Percentiles rank a stretch among this genome's conserved stretches.
These are phyloP conservation scores for Mycena chlorophos DNA, from an alignment of 768 basidiomycete genomes.

Conservation along the genomic window DNA sequence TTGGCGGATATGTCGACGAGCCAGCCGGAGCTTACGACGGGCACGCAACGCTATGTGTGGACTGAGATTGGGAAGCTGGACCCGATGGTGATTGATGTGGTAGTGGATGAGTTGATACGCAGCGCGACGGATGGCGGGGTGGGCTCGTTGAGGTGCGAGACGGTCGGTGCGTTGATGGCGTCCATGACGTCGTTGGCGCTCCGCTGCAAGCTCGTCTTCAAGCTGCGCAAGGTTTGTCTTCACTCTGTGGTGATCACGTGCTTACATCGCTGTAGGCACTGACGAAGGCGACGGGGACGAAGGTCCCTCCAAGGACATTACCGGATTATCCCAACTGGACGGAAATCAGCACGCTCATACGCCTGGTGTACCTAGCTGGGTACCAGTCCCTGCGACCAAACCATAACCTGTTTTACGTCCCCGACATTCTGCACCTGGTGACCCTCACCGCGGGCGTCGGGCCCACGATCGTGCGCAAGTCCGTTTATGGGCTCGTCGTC, in stretches of 20 bases:
- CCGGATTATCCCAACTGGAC: constrained; percentile 75
- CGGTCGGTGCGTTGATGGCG: constrained; percentile 70
- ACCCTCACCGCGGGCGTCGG: constrained; percentile 79
- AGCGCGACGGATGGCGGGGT: constrained; percentile 83
- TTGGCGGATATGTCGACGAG: constrained; percentile 72
- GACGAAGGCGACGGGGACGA: constrained; percentile 63
- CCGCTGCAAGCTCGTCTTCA: constrained; percentile 74
- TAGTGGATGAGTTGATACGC: constrained; percentile 78
- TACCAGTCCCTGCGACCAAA: constrained; percentile 63
- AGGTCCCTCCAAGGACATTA: constrained; percentile 55
- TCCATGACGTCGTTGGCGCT: constrained; percentile 75
- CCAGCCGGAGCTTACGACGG: constrained; percentile 69
- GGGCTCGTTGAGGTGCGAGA: constrained; percentile 73
- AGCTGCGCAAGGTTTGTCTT: constrained; percentile 68
- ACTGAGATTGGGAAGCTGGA: constrained; percentile 71
- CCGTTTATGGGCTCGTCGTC: constrained; percentile 78
- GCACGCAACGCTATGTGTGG: constrained; percentile 79
- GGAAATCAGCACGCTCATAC: constrained; percentile 77
- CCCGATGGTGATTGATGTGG: constrained; percentile 61
- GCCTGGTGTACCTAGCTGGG: constrained; percentile 71
- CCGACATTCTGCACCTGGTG: constrained; percentile 80
- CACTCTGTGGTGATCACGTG: not conserved
- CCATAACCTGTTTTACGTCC: constrained; percentile 75
- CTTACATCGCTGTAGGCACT: constrained; percentile 50
- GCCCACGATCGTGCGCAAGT: constrained; percentile 69